A percentile compares a stretch with the other conserved stretches of the same genome.
phyloP scores from a whole-genome alignment of 2,329 filamentous ascomycete genomes.

The Orbilia blumenaviensis region DNA sequence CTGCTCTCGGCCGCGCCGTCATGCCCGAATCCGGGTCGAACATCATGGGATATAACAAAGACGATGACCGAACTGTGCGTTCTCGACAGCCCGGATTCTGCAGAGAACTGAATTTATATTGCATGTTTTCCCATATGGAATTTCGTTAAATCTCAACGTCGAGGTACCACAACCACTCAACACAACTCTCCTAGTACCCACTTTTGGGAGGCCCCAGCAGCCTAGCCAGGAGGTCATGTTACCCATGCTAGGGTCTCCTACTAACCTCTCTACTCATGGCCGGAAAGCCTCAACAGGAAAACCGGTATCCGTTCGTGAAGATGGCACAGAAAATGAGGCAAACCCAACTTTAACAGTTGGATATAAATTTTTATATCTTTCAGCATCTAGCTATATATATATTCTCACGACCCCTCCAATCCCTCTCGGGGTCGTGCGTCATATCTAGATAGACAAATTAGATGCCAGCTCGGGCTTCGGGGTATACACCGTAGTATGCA shows the following conservation, averaged over 20 bases:
- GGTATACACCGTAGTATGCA: too few relatives aligned
- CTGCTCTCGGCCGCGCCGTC: constrained; percentile 11
- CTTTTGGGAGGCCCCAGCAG: constrained; percentile 38
- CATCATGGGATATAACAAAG: neutral
- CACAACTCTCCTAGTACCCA: constrained; percentile 52
- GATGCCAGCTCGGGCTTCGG: neutral
- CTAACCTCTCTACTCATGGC: constrained; percentile 1
- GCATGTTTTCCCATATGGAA: neutral
- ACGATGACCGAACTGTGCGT: neutral
- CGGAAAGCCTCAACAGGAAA: neutral
- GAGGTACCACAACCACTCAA: constrained; percentile 53
- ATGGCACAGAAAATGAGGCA: neutral
- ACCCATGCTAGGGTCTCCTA: constrained; percentile 35
- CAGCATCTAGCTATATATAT: neutral
- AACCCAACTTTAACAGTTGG: neutral
- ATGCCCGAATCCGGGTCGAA: constrained; percentile 11
- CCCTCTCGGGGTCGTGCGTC: neutral
- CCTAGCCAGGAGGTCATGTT: constrained; percentile 48
- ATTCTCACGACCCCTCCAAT: neutral
- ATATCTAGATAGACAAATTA: neutral
- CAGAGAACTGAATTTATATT: neutral
- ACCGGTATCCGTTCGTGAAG: neutral
- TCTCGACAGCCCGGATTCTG: neutral
- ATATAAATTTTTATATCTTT: constrained; percentile 10
- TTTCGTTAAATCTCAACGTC: constrained; percentile 18